Evolutionary conservation across 163 green algal species (phyloP).

Genomic region (Picocystis sp.): DNA sequence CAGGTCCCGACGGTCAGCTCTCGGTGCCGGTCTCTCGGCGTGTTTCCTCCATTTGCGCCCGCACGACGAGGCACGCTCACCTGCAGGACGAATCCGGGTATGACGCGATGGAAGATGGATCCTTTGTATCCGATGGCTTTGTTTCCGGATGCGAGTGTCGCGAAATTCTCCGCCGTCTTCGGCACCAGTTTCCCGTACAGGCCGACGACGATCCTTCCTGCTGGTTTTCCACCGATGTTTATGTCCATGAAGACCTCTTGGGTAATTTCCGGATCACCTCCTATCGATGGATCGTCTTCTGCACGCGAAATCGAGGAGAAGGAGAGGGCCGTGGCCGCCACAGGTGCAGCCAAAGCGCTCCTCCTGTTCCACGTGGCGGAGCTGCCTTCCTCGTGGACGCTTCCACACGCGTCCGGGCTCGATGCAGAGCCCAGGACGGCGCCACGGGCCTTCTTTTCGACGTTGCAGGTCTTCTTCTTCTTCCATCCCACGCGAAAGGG

Average conservation of each 20-base stretch:
- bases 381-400: too few species aligned
- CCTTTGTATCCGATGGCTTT: conserved; percentile 21
- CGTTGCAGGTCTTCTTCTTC: too few species aligned
- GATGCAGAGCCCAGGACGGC: too few species aligned
- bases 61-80: conserved; percentile 1
- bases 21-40: background rate
- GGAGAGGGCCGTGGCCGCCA: too few species aligned
- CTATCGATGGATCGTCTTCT: too few species aligned
- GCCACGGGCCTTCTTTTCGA: too few species aligned
- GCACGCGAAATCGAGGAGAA: too few species aligned
- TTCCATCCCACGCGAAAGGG: too few species aligned
- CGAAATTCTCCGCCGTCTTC: conserved; percentile 90
- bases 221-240: conserved; percentile 19
- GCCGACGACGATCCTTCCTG: conserved; percentile 46
- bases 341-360: too few species aligned
- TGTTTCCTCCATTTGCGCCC: background rate
- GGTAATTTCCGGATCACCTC: background rate
- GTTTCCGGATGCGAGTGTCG: conserved; percentile 48
- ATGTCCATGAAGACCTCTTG: conserved; percentile 35
- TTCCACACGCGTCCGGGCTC: too few species aligned
- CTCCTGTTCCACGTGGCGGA: too few species aligned
- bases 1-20: conserved; percentile 22
- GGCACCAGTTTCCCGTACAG: conserved; percentile 73
- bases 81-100: conserved; percentile 4
- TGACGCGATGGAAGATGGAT: conserved; percentile 17